phyloP scores from a whole-genome alignment of 208 protist species.

The Acanthamoeba sp. region DNA sequence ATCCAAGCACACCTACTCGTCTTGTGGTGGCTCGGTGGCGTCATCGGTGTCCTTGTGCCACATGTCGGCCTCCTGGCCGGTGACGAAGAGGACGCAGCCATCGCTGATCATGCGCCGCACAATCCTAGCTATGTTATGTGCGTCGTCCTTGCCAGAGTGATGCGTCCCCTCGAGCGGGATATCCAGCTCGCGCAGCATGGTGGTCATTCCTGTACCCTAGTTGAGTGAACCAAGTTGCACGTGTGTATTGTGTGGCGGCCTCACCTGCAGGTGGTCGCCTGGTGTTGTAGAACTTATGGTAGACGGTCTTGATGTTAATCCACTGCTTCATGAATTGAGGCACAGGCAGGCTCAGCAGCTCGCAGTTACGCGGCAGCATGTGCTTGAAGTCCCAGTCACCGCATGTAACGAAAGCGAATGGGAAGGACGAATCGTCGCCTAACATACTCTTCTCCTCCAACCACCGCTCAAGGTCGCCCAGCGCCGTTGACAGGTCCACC shows the following conservation, averaged over 20 bases:
- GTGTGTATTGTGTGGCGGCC: neutral
- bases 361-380: slow-evolving; percentile 92
- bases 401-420: slow-evolving; percentile 93
- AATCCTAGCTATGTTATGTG: slow-evolving; percentile 93
- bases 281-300: slow-evolving; percentile 56
- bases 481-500: neutral
- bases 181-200: slow-evolving; percentile 89
- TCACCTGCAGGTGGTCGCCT: slow-evolving; percentile 27
- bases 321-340: slow-evolving; percentile 88
- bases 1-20: too few relatives aligned
- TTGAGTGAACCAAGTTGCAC: neutral
- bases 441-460: neutral
- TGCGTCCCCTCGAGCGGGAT: slow-evolving; percentile 90
- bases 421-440: slow-evolving; percentile 38
- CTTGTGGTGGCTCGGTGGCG: neutral
- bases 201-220: slow-evolving; percentile 84
- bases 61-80: slow-evolving; percentile 8
- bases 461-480: slow-evolving; percentile 7
- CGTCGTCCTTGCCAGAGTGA: slow-evolving; percentile 95
- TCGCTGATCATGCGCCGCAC: slow-evolving; percentile 82
- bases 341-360: slow-evolving; percentile 78
- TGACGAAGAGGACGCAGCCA: slow-evolving; percentile 38
- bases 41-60: neutral
- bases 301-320: slow-evolving; percentile 92
- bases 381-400: slow-evolving; percentile 94